phyloP scores from a whole-genome alignment of 495 filamentous ascomycete species.

The Polyplosphaeria fusca region DNA sequence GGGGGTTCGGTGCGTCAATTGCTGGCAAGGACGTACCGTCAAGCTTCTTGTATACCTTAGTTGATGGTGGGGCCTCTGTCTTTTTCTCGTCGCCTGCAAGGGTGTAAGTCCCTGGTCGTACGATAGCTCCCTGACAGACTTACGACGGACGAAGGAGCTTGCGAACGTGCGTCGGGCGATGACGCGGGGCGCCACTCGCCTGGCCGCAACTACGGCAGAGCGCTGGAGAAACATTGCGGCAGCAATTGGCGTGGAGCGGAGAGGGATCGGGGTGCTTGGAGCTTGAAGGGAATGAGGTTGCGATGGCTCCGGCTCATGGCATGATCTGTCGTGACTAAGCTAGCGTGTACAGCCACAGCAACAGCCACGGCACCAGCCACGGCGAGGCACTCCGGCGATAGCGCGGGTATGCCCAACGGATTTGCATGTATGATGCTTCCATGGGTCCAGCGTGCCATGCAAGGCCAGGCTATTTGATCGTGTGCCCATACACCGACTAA shows the following conservation, averaged over 20 bases:
- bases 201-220: slow-evolving; percentile 66
- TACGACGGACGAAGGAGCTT: slow-evolving; percentile 58
- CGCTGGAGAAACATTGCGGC: slow-evolving; percentile 77
- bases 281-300: slow-evolving; percentile 1
- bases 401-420: too few species aligned
- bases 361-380: too few species aligned
- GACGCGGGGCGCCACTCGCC: slow-evolving; percentile 64
- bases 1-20: too few species aligned
- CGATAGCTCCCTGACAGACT: slow-evolving; percentile 37
- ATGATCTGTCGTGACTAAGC: too few species aligned
- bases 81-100: slow-evolving; percentile 31
- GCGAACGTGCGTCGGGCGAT: slow-evolving; percentile 58
- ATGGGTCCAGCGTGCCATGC: too few species aligned
- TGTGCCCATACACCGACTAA: too few species aligned
- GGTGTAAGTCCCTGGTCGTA: slow-evolving; percentile 27
- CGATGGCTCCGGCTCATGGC: neutral
- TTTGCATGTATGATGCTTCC: too few species aligned
- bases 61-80: neutral
- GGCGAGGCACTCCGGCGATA: too few species aligned
- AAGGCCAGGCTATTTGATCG: too few species aligned
- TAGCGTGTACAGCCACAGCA: too few species aligned
- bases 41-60: slow-evolving; percentile 37
- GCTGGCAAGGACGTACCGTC: slow-evolving; percentile 31
- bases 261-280: slow-evolving; percentile 8
- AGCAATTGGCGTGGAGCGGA: slow-evolving; percentile 33